Conservation (phyloP, 306 rosid genomes). For the Neltuma alba region DNA sequence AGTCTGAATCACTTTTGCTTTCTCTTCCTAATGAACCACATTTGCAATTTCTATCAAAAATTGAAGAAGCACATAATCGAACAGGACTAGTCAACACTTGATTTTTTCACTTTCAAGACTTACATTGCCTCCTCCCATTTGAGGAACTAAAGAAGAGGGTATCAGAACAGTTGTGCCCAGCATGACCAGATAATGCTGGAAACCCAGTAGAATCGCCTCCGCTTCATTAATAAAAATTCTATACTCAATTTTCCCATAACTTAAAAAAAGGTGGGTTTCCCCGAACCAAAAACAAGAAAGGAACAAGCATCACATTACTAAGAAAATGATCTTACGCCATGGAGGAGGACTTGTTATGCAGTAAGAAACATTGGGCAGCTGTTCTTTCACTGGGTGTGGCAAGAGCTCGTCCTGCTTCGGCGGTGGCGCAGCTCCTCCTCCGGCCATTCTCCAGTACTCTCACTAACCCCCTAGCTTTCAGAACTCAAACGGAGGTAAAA, state of each 20-base stretch:
- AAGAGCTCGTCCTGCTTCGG: slow-evolving; percentile 87
- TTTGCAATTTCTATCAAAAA: slow-evolving; percentile 26
- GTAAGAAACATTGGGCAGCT: slow-evolving; percentile 72
- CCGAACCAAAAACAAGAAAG: slow-evolving; percentile 7
- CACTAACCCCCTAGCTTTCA: slow-evolving; percentile 31
- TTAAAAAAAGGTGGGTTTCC: not conserved
- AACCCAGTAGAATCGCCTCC: slow-evolving; percentile 95
- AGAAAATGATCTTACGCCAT: slow-evolving; percentile 75
- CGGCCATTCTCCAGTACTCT: slow-evolving; percentile 53
- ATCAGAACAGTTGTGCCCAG: slow-evolving; percentile 94
- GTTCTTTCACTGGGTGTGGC: slow-evolving; percentile 92
- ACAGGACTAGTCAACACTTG: slow-evolving; percentile 19
- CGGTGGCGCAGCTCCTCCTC: slow-evolving; percentile 72
- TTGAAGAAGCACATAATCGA: slow-evolving; percentile 4
- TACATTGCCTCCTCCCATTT: slow-evolving; percentile 99
- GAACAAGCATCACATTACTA: slow-evolving; percentile 1
- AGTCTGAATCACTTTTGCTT: slow-evolving; percentile 92
- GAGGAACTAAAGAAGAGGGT: slow-evolving; percentile 89
- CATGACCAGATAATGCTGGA: slow-evolving; percentile 98
- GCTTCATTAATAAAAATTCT: slow-evolving; percentile 58
- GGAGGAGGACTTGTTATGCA: slow-evolving; percentile 99
- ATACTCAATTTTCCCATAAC: slow-evolving; percentile 31
- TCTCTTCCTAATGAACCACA: slow-evolving; percentile 69
- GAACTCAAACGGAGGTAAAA: slow-evolving; percentile 9
- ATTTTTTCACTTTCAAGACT: slow-evolving; percentile 35